A percentile compares a stretch with the other conserved stretches of the same genome.
phyloP scores from a whole-genome alignment of 2,329 filamentous ascomycete genomes.

The Ilyonectria destructans region DNA sequence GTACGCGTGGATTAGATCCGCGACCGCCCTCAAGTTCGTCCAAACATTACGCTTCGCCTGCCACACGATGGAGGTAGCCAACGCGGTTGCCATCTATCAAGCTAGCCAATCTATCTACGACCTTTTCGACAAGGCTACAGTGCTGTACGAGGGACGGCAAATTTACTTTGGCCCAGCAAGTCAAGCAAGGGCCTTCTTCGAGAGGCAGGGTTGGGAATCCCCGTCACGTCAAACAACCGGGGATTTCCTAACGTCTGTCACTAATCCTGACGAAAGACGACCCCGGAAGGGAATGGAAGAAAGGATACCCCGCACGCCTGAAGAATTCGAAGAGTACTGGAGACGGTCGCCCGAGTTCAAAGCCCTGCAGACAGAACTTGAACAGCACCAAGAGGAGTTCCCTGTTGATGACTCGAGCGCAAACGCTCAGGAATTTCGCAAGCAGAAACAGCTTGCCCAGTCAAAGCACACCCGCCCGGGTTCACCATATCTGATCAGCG shows the following conservation, averaged over 20 bases:
- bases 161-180: constrained; percentile 73
- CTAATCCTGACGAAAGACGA: constrained; percentile 72
- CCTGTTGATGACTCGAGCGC: constrained; percentile 61
- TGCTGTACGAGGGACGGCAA: constrained; percentile 85
- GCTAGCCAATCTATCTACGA: constrained; percentile 79
- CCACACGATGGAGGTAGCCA: constrained; percentile 73
- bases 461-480: constrained; percentile 67
- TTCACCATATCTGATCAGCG: constrained; percentile 70
- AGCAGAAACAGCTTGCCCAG: constrained; percentile 69
- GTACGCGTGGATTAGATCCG: constrained; percentile 80
- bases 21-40: constrained; percentile 81
- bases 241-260: constrained; percentile 79
- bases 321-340: constrained; percentile 74
- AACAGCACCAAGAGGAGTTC: constrained; percentile 63
- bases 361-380: constrained; percentile 6
- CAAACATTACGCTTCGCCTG: constrained; percentile 75
- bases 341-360: constrained; percentile 59
- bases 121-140: constrained; percentile 81
- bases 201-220: constrained; percentile 77
- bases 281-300: constrained; percentile 69
- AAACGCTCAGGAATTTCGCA: constrained; percentile 61
- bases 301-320: constrained; percentile 75
- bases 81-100: constrained; percentile 80
- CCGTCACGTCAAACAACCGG: constrained; percentile 76
- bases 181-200: constrained; percentile 75